Conservation (phyloP, 441 rosid genomes). For the Geranium incanum region DNA sequence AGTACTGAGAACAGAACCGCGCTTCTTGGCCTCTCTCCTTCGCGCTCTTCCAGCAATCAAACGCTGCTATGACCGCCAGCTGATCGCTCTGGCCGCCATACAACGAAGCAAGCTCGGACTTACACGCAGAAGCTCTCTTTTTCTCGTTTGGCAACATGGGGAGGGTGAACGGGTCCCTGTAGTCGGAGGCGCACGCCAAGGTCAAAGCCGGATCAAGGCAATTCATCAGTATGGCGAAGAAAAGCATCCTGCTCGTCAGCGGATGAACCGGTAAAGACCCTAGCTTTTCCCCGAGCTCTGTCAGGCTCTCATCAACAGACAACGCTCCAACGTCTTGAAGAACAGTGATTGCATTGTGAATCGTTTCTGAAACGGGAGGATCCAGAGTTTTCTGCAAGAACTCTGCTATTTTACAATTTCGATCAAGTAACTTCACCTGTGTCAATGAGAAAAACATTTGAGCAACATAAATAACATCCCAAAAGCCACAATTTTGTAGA, state of each 20-base stretch:
- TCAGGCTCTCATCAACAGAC: constrained; percentile 64
- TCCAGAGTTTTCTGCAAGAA: constrained; percentile 77
- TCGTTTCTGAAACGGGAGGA: constrained; percentile 76
- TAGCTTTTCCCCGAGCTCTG: constrained; percentile 84
- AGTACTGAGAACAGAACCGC: constrained; percentile 69
- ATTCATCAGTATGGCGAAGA: constrained; percentile 79
- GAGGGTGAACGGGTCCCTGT: constrained; percentile 77
- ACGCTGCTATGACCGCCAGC: constrained; percentile 81
- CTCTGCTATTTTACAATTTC: constrained; percentile 53
- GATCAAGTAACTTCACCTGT: constrained; percentile 86
- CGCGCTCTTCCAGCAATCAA: constrained; percentile 82
- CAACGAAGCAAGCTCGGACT: constrained; percentile 70
- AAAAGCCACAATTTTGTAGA: background rate
- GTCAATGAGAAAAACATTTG: constrained; percentile 20
- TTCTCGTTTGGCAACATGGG: constrained; percentile 69
- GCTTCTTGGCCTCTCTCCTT: constrained; percentile 51
- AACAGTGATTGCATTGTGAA: constrained; percentile 58
- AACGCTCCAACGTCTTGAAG: constrained; percentile 91
- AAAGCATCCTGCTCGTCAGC: constrained; percentile 83
- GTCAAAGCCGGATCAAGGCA: constrained; percentile 97
- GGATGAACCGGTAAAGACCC: constrained; percentile 94
- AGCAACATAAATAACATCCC: constrained; percentile 19
- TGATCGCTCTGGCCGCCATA: constrained; percentile 89
- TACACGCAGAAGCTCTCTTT: constrained; percentile 66
- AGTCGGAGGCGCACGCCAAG: constrained; percentile 87